phyloP scores from a whole-genome alignment of 495 filamentous ascomycete species.

The Aspergillus saccharolyticus region DNA sequence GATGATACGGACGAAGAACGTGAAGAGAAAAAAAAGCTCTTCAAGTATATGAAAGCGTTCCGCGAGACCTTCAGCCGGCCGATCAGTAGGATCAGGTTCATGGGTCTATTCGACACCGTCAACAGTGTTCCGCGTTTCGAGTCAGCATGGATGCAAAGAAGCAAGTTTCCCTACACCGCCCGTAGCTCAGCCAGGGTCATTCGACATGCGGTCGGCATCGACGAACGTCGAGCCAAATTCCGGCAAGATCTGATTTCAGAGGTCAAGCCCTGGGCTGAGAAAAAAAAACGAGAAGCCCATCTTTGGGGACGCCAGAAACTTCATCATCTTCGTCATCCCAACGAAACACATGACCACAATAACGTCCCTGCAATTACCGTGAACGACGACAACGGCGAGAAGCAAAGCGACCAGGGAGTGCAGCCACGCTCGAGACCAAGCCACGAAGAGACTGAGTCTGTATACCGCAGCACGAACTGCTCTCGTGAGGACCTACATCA shows the following conservation, averaged over 20 bases:
- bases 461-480: conserved; percentile 30
- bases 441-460: conserved; percentile 25
- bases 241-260: conserved; percentile 69
- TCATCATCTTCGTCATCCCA: conserved; percentile 19
- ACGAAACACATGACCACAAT: conserved; percentile 14
- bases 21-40: conserved; percentile 60
- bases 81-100: conserved; percentile 58
- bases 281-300: conserved; percentile 32
- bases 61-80: conserved; percentile 80
- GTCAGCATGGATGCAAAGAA: conserved; percentile 78
- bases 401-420: neutral
- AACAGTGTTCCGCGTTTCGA: conserved; percentile 82
- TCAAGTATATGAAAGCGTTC: conserved; percentile 75
- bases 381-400: conserved; percentile 21
- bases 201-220: conserved; percentile 72
- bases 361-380: conserved; percentile 30
- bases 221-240: conserved; percentile 69
- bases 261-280: conserved; percentile 28
- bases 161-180: conserved; percentile 78
- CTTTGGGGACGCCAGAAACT: conserved; percentile 26
- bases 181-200: conserved; percentile 65
- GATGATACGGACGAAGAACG: conserved; percentile 51
- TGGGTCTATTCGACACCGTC: conserved; percentile 53
- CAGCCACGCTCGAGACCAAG: conserved; percentile 15
- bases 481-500: conserved; percentile 24